Evolutionary conservation across 2,329 filamentous ascomycete genomes (phyloP).

Genomic region (Hortaea werneckii): DNA sequence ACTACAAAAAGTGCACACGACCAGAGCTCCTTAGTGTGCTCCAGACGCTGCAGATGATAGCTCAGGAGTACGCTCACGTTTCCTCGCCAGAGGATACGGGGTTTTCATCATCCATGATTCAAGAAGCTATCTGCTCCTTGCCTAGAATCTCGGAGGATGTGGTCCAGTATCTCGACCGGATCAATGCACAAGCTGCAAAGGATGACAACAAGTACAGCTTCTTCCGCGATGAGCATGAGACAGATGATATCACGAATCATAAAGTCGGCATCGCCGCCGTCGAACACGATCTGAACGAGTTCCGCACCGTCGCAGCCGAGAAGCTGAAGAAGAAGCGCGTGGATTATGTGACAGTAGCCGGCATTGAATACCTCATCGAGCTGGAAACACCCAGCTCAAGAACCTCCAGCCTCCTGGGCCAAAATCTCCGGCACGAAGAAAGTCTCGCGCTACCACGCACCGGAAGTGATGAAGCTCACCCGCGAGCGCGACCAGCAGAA

Average conservation of each 20-base stretch:
- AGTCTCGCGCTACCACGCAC: slow-evolving; percentile 85
- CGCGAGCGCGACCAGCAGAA: slow-evolving; percentile 89
- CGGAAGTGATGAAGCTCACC: slow-evolving; percentile 72
- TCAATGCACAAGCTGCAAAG: slow-evolving; percentile 74
- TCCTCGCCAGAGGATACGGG: slow-evolving; percentile 56
- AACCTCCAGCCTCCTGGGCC: slow-evolving; percentile 80
- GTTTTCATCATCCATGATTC: slow-evolving; percentile 62
- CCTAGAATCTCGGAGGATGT: slow-evolving; percentile 68
- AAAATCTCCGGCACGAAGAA: slow-evolving; percentile 95
- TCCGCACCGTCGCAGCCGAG: slow-evolving; percentile 60
- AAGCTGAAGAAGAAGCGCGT: slow-evolving; percentile 61
- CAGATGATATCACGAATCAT: slow-evolving; percentile 76
- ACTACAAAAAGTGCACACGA: slow-evolving; percentile 90
- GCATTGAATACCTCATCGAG: slow-evolving; percentile 92
- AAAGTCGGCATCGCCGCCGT: slow-evolving; percentile 90
- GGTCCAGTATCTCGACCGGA: slow-evolving; percentile 66
- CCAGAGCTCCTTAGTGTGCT: slow-evolving; percentile 78
- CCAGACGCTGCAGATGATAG: slow-evolving; percentile 74
- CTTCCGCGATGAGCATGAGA: slow-evolving; percentile 79
- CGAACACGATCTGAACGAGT: slow-evolving; percentile 75
- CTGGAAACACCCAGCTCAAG: slow-evolving; percentile 75
- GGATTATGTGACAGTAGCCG: slow-evolving; percentile 71
- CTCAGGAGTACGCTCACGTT: slow-evolving; percentile 62
- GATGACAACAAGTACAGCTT: slow-evolving; percentile 89
- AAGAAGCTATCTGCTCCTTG: slow-evolving; percentile 61